phyloP scores from a whole-genome alignment of 2,329 filamentous ascomycete species.

The Colletotrichum scovillei region DNA sequence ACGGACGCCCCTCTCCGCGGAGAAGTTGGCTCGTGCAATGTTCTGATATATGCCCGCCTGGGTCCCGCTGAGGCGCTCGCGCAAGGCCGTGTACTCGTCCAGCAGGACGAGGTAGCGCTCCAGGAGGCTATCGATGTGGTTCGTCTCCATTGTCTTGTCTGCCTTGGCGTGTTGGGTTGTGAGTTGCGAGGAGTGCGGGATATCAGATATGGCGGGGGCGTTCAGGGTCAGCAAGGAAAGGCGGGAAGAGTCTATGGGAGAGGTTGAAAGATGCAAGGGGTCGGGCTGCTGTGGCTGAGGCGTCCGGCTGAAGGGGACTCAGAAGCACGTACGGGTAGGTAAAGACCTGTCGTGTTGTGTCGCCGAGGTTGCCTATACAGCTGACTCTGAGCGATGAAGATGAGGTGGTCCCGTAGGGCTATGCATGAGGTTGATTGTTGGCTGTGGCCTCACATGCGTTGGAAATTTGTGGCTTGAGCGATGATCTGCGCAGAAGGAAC shows the following conservation, averaged over 20 bases:
- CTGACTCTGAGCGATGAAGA: constrained; percentile 1
- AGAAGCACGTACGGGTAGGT: neutral
- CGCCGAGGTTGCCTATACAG: neutral
- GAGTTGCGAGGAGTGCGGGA: too few relatives aligned
- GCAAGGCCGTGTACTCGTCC: constrained; percentile 73
- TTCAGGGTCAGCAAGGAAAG: neutral
- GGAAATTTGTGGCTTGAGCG: constrained; percentile 31
- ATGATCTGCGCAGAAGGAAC: constrained; percentile 29
- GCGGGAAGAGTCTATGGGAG: neutral
- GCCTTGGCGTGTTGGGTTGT: neutral
- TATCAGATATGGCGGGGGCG: neutral
- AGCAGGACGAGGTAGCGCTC: constrained; percentile 74
- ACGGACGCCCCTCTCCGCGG: constrained; percentile 69
- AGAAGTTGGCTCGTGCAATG: constrained; percentile 82
- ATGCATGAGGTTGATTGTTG: constrained; percentile 23
- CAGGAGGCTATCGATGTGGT: constrained; percentile 71
- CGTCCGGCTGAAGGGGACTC: neutral
- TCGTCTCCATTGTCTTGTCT: constrained; percentile 29
- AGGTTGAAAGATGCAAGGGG: neutral
- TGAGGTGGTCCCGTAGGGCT: constrained; percentile 17
- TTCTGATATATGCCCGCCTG: constrained; percentile 68
- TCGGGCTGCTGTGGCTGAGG: neutral
- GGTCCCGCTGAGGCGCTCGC: constrained; percentile 61
- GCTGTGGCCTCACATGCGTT: constrained; percentile 19
- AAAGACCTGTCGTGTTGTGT: neutral